Base-by-base conservation (phyloP, 2,329 filamentous ascomycete genomes). In the Fusarium sublunatum region DNA sequence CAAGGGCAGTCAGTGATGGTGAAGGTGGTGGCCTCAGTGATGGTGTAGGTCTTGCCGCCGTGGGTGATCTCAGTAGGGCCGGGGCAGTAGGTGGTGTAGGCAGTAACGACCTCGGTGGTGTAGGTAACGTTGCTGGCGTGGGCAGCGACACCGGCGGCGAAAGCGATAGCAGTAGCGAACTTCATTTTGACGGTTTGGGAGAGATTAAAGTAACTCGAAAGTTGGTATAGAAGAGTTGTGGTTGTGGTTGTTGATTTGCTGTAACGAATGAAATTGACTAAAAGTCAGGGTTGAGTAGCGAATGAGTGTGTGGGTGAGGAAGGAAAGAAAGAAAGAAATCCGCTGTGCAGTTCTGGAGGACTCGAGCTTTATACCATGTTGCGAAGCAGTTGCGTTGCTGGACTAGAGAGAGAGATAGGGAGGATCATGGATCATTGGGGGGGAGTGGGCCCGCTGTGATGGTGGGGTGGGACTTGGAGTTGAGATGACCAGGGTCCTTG, bases 1-100 rank as follows among this genome's bases (percentile, higher is more conserved):
- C 87, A 90, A 70, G 88, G 85, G 84, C 88, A 90, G 83, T 89
- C 81, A 71, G 86, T 86, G 82, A 91, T 85, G 80, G 88, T 91
- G 77, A 90, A 77, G 75, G 86, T 88, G 75, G 87, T 88, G 74
- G 88, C 85, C 79, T 83, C 80, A 66, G 87, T 87, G 78, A 92
- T 81, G 70, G 84, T 89, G 83, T 90, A 91, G 78, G 88, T 91
- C 76, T 83, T 81, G 78, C 78, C 81, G 74, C 83, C 84, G 79
- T 89, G 82, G 72, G 83, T 85, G 77, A 91, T 78, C 70, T 81
- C 77, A 70, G 89, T 91, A 66, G 89, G 76, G 68, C 74, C 81
- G 22, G 90, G 88, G 86, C 90, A 92, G 86, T 83, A 91, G 74
- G 89, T 92, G 78, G 84, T 87, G 81, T 86, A 86, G 56, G 80